Percentiles rank a stretch among this genome's conserved stretches.
phyloP scores from a whole-genome alignment of 768 basidiomycete species.

The Russula lepida region DNA sequence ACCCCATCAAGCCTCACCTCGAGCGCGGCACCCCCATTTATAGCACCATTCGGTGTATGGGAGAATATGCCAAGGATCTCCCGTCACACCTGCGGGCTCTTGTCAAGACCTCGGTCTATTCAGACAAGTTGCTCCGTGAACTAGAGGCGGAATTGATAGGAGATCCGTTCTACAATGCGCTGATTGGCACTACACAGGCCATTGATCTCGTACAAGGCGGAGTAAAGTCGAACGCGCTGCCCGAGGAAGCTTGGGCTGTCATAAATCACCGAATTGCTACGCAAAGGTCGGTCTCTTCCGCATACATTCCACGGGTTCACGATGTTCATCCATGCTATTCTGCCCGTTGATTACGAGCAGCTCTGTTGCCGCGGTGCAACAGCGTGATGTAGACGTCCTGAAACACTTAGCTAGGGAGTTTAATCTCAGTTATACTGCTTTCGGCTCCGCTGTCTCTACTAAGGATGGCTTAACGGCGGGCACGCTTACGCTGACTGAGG shows the following conservation, averaged over 20 bases:
- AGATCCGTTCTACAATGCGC: constrained; percentile 24
- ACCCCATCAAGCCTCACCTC: constrained; percentile 23
- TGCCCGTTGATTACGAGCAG: constrained; percentile 14
- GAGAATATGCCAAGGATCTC: constrained; percentile 34
- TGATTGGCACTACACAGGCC: constrained; percentile 28
- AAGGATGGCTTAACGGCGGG: constrained; percentile 28
- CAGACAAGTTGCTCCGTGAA: constrained; percentile 28
- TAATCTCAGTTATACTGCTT: constrained; percentile 36
- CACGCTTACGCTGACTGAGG: constrained; percentile 32
- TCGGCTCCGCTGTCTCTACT: constrained; percentile 29
- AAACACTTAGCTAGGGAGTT: constrained; percentile 28
- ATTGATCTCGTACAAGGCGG: constrained; percentile 37
- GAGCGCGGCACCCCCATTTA: constrained; percentile 29
- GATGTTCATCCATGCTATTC: background rate
- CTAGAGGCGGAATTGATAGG: constrained; percentile 29
- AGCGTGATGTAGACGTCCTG: constrained; percentile 27
- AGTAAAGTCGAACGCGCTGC: constrained; percentile 40
- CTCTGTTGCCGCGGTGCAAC: constrained; percentile 28
- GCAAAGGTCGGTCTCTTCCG: constrained; percentile 23
- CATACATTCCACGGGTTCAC: background rate
- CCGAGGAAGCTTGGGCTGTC: constrained; percentile 34
- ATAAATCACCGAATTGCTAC: constrained; percentile 26
- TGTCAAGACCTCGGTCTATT: constrained; percentile 24
- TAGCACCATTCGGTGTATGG: constrained; percentile 34
- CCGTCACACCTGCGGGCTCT: constrained; percentile 26